Evolutionary conservation across 1,139 yeast genomes (phyloP), one percentile per base, ranked within the genome.

Genomic region (Hansenula lynferdii): DNA sequence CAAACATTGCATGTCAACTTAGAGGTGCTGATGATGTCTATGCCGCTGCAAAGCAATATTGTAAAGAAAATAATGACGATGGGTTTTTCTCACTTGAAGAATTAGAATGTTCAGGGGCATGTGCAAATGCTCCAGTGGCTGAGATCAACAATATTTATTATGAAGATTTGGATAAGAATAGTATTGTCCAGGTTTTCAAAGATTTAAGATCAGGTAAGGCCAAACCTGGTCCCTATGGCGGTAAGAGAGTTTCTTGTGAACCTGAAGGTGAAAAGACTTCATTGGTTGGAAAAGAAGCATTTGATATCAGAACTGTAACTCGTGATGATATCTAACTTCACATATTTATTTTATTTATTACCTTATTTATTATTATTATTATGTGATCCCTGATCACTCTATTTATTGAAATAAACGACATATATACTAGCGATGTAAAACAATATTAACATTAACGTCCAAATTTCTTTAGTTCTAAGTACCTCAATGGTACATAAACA

Each of bases 91-190:
- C 95, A 14, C 67, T 86, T 47, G 87, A 85, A 53, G 96, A 86
- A 63, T 95, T 86, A 43, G 96, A 86, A 64, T 86, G 96, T 64
- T 76, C 85, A 43, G 96, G 96, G 43, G 96, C 96, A 8, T 86
- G 96, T 70, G 89, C 85, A 41, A 86, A 86, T 62, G 96, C 85
- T 14, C 96, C 96, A 42, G 85, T 86, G 87, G 66, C 87, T 49
- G 95, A 85, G 42, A 67, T 86, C 43, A 85, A 85, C 61, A 95
- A 86, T 63, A 90, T 84, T 60, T 86, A 70, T 65, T 81, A 72
- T 55, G 96, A 86, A 65, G 96, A 86, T 63, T 73, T 86, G 65
- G 81, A 92, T 30, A 72, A 81, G 15, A 81, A 81, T 48, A 73
- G 76, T 41, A 77, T 85, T 28, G 70, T 76, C 28, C 71, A 73